Percentiles rank a stretch among this genome's conserved stretches.
Conservation (phyloP, 805 yeast genomes). For the Barnettozyma botsteinii region DNA sequence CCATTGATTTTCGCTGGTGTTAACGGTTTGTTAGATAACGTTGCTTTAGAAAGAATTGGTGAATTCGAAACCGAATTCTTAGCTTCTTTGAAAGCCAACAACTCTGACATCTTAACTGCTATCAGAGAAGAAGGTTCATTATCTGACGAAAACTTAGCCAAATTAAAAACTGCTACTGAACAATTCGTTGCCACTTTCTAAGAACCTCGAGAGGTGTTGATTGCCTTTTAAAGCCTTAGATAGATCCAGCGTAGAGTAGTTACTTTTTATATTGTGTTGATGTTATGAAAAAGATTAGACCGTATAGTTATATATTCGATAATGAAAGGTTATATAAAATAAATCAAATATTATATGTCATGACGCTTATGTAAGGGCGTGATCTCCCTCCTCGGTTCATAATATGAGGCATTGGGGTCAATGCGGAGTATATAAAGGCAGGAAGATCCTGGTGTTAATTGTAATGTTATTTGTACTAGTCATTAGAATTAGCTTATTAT, state of each 20-base stretch:
- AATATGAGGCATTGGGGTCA: too few species aligned
- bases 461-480: too few species aligned
- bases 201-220: conserved; percentile 18
- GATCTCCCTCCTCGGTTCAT: neutral
- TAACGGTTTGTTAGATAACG: conserved; percentile 92
- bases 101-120: conserved; percentile 74
- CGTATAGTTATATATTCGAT: conserved; percentile 6
- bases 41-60: conserved; percentile 80
- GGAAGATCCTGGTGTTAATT: too few species aligned
- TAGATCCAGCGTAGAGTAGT: neutral
- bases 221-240: neutral
- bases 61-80: conserved; percentile 91
- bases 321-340: conserved; percentile 7
- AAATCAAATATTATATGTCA: conserved; percentile 14
- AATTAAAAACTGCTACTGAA: conserved; percentile 88
- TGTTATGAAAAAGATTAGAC: conserved; percentile 16
- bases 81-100: conserved; percentile 87
- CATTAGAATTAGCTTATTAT: neutral
- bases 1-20: conserved; percentile 99
- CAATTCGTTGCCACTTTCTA: conserved; percentile 88
- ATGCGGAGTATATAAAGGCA: too few species aligned
- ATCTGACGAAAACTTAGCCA: conserved; percentile 77
- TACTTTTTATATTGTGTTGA: conserved; percentile 14
- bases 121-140: conserved; percentile 88
- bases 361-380: neutral